Conservation (phyloP, 2,329 filamentous ascomycete genomes). For the Metarhizium brunneum region DNA sequence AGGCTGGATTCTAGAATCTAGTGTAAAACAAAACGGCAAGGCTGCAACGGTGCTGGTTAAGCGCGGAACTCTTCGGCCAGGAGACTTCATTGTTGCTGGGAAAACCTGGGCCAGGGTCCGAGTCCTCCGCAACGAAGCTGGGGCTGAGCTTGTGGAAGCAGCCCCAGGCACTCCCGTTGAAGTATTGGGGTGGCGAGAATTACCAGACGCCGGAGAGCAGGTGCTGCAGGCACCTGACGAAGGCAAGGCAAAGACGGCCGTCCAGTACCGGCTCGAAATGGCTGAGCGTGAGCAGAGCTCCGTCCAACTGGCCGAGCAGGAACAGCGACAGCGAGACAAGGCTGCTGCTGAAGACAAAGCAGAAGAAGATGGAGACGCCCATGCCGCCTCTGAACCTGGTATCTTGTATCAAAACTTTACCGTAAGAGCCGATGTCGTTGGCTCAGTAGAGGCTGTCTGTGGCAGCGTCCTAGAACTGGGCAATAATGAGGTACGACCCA, state of each 20-base stretch:
- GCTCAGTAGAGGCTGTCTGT: conserved; percentile 84
- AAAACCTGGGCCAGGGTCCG: conserved; percentile 83
- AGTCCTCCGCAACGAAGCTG: conserved; percentile 75
- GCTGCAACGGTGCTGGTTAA: conserved; percentile 84
- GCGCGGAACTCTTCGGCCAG: conserved; percentile 71
- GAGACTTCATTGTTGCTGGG: conserved; percentile 80
- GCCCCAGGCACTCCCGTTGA: conserved; percentile 85
- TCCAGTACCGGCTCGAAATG: conserved; percentile 66
- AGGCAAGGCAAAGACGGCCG: conserved; percentile 65
- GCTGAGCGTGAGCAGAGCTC: conserved; percentile 65
- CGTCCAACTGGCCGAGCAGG: conserved; percentile 68
- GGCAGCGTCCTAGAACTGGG: conserved; percentile 70
- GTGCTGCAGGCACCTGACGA: conserved; percentile 77
- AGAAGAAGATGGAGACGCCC: conserved; percentile 27
- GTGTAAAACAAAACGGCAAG: conserved; percentile 74
- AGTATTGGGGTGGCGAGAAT: conserved; percentile 84
- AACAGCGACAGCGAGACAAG: conserved; percentile 51
- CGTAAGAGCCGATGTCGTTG: conserved; percentile 86
- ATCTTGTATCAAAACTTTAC: conserved; percentile 64
- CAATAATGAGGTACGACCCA: conserved; percentile 72
- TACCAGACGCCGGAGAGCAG: conserved; percentile 75
- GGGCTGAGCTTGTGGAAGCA: conserved; percentile 60
- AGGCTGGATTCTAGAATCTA: conserved; percentile 89
- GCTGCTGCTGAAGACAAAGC: conserved; percentile 29
- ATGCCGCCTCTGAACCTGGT: conserved; percentile 26